Percentiles rank a stretch among this genome's conserved stretches.
Evolutionary conservation across 768 basidiomycete genomes (phyloP).

Genomic region (Rhizopogon vinicolor): DNA sequence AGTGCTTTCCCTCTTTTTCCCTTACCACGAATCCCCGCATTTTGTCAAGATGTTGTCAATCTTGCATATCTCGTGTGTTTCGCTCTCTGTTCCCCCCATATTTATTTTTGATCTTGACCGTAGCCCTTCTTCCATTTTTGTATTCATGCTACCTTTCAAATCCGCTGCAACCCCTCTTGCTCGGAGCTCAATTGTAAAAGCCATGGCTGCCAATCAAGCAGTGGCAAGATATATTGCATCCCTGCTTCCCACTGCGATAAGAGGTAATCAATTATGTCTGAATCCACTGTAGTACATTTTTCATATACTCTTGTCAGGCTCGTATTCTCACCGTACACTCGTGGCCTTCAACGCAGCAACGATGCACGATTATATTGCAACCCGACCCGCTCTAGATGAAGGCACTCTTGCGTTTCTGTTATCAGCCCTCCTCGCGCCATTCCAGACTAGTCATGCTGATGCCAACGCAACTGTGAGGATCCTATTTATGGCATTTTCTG

Average conservation of each 20-base stretch:
- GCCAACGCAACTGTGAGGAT: constrained; percentile 42
- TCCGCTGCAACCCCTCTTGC: constrained; percentile 73
- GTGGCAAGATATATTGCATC: constrained; percentile 67
- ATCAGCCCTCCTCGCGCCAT: constrained; percentile 57
- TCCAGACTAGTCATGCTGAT: constrained; percentile 48
- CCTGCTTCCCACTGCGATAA: constrained; percentile 57
- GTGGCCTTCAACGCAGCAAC: constrained; percentile 79
- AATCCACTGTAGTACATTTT: not conserved
- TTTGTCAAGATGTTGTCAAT: constrained; percentile 93
- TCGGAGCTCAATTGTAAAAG: constrained; percentile 65
- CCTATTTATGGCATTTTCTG: not conserved
- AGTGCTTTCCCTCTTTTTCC: constrained; percentile 78
- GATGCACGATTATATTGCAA: constrained; percentile 74
- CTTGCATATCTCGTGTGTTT: constrained; percentile 63
- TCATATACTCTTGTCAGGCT: constrained; percentile 16
- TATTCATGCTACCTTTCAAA: constrained; percentile 72
- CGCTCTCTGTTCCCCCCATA: not conserved
- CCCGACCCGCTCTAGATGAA: constrained; percentile 54
- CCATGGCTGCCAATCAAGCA: constrained; percentile 69
- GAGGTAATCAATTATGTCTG: constrained; percentile 24
- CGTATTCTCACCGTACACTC: constrained; percentile 59
- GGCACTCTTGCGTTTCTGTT: constrained; percentile 61
- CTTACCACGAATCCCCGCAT: constrained; percentile 92
- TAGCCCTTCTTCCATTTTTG: constrained; percentile 60
- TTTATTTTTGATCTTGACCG: not conserved